Percentiles rank a stretch among this genome's conserved stretches.
phyloP scores from a whole-genome alignment of 2,329 filamentous ascomycete species.

The Fusarium pseudonygamai region DNA sequence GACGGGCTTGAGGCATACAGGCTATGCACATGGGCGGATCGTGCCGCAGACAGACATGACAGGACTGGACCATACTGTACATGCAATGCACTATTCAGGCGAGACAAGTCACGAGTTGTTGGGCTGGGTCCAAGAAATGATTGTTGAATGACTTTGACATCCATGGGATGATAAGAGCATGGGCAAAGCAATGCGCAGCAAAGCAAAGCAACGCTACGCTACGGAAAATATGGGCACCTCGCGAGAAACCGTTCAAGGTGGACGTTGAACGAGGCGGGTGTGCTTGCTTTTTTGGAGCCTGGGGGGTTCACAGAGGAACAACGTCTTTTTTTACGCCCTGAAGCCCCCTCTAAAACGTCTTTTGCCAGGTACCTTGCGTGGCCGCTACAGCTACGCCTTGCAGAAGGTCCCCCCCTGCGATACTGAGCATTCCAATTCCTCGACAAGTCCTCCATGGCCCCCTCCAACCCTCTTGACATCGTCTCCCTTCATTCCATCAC shows the following conservation, averaged over 20 bases:
- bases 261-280: neutral
- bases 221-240: neutral
- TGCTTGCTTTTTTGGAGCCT: neutral
- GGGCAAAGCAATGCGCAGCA: neutral
- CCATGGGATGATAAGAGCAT: slow-evolving; percentile 8
- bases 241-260: neutral
- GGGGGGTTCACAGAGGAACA: neutral
- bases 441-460: slow-evolving; percentile 16
- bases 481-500: slow-evolving; percentile 44
- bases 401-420: slow-evolving; percentile 34
- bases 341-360: slow-evolving; percentile 21
- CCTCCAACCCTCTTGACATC: slow-evolving; percentile 24
- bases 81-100: slow-evolving; percentile 23
- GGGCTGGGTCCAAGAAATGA: neutral
- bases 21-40: slow-evolving; percentile 25
- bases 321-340: slow-evolving; percentile 5
- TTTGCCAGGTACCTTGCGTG: neutral
- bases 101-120: slow-evolving; percentile 12
- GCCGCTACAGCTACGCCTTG: slow-evolving; percentile 13
- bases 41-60: slow-evolving; percentile 10
- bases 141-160: neutral
- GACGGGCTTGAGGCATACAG: slow-evolving; percentile 10
- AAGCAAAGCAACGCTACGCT: neutral
- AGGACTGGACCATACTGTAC: neutral
- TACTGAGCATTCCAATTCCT: slow-evolving; percentile 36